Percentiles rank a stretch among this genome's conserved stretches.
These are phyloP conservation scores for Arabis hirsuta DNA, from an alignment of 345 rosid species.

Conservation along the genomic window DNA sequence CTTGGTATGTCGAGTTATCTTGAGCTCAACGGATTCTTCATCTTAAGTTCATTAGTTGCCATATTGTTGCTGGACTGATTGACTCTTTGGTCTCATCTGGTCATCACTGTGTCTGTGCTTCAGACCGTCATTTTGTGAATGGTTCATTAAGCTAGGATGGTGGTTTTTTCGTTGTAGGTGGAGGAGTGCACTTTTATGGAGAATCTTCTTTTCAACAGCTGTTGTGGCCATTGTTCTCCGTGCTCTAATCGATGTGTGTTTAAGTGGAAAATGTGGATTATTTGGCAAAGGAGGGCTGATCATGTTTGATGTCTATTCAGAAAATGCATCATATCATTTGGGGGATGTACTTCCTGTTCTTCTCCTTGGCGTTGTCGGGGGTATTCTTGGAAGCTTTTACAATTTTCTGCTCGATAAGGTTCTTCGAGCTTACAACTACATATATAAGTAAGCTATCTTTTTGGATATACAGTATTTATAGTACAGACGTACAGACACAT, in stretches of 20 bases:
- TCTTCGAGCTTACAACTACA: constrained; percentile 66
- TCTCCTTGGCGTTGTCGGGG: constrained; percentile 81
- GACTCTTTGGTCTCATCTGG: background rate
- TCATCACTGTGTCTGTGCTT: background rate
- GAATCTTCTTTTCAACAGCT: constrained; percentile 89
- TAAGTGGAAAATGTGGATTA: constrained; percentile 81
- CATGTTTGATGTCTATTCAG: constrained; percentile 83
- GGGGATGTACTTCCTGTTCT: constrained; percentile 79
- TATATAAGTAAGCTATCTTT: constrained; percentile 70
- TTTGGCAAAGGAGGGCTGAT: constrained; percentile 95
- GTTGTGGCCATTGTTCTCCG: constrained; percentile 84
- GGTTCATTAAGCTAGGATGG: background rate
- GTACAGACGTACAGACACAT: background rate
- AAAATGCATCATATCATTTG: constrained; percentile 67
- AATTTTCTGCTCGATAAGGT: constrained; percentile 75
- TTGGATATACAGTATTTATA: background rate
- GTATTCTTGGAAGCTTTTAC: constrained; percentile 80
- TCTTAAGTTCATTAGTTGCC: background rate
- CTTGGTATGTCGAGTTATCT: constrained; percentile 62
- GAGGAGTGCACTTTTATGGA: constrained; percentile 92
- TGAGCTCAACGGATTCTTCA: background rate
- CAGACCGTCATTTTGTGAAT: background rate
- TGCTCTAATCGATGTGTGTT: constrained; percentile 84
- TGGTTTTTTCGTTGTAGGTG: constrained; percentile 42
- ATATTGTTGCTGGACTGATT: background rate